These are phyloP conservation scores for Exserohilum turcica DNA, from an alignment of 2,329 filamentous ascomycete genomes.

Conservation along the genomic window DNA sequence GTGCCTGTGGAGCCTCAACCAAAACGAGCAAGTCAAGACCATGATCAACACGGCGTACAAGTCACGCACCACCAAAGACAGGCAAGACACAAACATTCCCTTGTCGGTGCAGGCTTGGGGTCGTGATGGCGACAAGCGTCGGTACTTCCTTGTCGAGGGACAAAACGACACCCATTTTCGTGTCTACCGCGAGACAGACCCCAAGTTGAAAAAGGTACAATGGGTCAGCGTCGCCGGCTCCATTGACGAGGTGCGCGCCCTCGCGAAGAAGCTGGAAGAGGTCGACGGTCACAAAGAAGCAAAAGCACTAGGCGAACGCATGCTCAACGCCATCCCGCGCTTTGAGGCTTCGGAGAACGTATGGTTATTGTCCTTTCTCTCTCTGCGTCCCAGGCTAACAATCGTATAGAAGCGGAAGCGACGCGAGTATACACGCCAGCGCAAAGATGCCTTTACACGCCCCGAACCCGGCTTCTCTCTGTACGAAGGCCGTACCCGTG, in stretches of 20 bases:
- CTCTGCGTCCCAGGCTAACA: slow-evolving; percentile 17
- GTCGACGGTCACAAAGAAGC: slow-evolving; percentile 83
- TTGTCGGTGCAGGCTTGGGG: slow-evolving; percentile 92
- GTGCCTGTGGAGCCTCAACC: slow-evolving; percentile 85
- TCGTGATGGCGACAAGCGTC: slow-evolving; percentile 83
- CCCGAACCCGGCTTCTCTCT: slow-evolving; percentile 89
- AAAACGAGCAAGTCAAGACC: slow-evolving; percentile 79
- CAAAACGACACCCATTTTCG: slow-evolving; percentile 92
- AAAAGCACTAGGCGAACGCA: slow-evolving; percentile 75
- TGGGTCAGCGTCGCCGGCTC: slow-evolving; percentile 94
- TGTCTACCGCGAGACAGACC: slow-evolving; percentile 91
- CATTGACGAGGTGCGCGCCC: slow-evolving; percentile 79
- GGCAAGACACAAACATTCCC: slow-evolving; percentile 78
- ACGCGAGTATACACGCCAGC: slow-evolving; percentile 85
- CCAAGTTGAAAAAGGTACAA: slow-evolving; percentile 72
- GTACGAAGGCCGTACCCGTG: slow-evolving; percentile 94
- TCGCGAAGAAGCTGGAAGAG: slow-evolving; percentile 76
- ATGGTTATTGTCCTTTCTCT: slow-evolving; percentile 20
- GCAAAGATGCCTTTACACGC: slow-evolving; percentile 84
- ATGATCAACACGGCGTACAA: slow-evolving; percentile 75
- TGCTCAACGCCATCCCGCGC: slow-evolving; percentile 77
- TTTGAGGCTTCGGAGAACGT: slow-evolving; percentile 95
- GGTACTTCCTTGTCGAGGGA: slow-evolving; percentile 93
- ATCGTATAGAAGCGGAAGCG: slow-evolving; percentile 80
- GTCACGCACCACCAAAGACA: slow-evolving; percentile 79